Percentiles rank a stretch among this genome's conserved stretches.
phyloP scores from a whole-genome alignment of 2,329 filamentous ascomycete species.

The Botryotinia convoluta region DNA sequence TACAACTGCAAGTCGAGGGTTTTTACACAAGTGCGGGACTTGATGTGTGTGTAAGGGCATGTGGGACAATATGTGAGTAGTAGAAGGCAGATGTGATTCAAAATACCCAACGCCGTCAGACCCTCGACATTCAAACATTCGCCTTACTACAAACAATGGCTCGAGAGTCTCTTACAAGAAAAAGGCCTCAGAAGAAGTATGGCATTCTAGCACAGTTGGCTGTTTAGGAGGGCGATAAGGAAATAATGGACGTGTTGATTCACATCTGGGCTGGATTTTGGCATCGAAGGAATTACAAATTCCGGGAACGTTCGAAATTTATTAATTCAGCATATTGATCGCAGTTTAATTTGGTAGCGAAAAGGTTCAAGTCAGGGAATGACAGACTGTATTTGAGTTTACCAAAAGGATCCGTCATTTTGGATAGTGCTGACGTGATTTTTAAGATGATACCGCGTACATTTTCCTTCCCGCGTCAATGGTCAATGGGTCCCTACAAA shows the following conservation, averaged over 20 bases:
- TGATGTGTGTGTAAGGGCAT: background rate
- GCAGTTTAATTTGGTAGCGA: background rate
- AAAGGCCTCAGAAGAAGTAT: background rate
- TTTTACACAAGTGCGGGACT: background rate
- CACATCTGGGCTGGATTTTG: background rate
- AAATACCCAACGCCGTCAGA: background rate
- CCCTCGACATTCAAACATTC: background rate
- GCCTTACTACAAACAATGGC: background rate
- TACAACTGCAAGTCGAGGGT: background rate
- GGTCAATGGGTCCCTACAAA: background rate
- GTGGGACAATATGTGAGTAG: background rate
- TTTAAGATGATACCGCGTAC: background rate
- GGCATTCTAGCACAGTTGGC: background rate
- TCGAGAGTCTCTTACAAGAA: background rate
- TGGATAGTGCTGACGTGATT: background rate
- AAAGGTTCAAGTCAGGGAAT: background rate
- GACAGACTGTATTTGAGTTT: background rate
- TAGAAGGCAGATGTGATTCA: background rate
- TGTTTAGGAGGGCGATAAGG: background rate
- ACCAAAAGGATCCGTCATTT: background rate
- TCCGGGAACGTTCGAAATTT: no score
- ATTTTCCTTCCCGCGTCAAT: background rate
- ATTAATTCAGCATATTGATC: background rate
- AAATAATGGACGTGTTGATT: background rate
- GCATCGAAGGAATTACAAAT: background rate